Evolutionary conservation across 2,329 filamentous ascomycete species (phyloP), one percentile per base, ranked within the genome.

Genomic region (Chrysoporthe cubensis): DNA sequence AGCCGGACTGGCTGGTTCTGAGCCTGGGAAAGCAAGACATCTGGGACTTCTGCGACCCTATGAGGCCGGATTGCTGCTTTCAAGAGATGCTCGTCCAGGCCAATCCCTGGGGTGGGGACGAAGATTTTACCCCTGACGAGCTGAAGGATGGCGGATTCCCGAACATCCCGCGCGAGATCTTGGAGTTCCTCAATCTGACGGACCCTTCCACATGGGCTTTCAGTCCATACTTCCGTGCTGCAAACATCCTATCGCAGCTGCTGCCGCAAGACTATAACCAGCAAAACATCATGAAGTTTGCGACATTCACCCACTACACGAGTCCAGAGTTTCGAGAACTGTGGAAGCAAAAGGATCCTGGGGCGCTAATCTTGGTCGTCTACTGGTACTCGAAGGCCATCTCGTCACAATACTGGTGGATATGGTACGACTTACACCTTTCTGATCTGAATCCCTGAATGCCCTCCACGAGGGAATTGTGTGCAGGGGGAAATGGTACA

Each of bases 1-100:
- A 89, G 69, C 77, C 90, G 1, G 80, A 85, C 71, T 91, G 88
- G 88, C 73, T 90, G 2, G 83, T 79, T 62, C 81, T 90, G 74
- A 82, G 80, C 67, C 81, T 85, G 14, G 85, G 85, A 0, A 90
- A 90, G 75, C 81, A 79, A 64, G 79, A 81, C 4, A 78, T 90
- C 1, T 88, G 83, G 82, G 73, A 80, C 1, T 73, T 88, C 0
- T 78, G 83, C 0, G 78, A 88, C 62, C 84, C 86, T 0, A 68
- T 79, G 4, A 78, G 84, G 11, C 50, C 69, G 0, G 66, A 68
- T n/a, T 16, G 66, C 26, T 68, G 66, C 42, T 68, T 68, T n/a
- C 59, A 26, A 42, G 52, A 14, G 1, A 26, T 68, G 58, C 72
- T 81, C 13, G 48, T 72, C 9, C 40, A 57, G 0, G 52, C 42